These are phyloP conservation scores for Phytophthora hybrid DNA, from an alignment of 352 stramenopile genomes.

Conservation along the genomic window DNA sequence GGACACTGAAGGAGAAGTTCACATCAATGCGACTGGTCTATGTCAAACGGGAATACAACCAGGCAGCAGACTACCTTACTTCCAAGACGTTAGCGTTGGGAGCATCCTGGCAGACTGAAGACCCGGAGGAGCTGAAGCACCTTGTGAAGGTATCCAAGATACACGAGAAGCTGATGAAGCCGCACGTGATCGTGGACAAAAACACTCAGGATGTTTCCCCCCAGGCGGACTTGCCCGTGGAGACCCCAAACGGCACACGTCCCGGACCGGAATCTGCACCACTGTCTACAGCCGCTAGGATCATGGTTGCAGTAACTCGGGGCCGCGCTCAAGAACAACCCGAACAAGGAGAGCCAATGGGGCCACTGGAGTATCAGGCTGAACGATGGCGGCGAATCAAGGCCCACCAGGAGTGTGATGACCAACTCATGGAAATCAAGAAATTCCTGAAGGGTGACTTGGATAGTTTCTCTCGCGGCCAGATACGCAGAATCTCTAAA, in stretches of 20 bases:
- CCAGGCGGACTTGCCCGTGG: background rate
- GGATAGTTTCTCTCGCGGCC: background rate
- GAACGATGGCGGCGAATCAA: too few relatives aligned
- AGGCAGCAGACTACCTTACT: slow-evolving; percentile 10
- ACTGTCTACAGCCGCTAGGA: background rate
- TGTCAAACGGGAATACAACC: slow-evolving; percentile 14
- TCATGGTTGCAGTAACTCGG: background rate
- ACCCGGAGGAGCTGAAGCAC: background rate
- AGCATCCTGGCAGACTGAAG: background rate
- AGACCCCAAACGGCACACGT: background rate
- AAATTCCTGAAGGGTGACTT: slow-evolving; percentile 1
- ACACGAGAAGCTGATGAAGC: slow-evolving; percentile 9
- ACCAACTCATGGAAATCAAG: background rate
- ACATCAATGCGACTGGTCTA: too few relatives aligned
- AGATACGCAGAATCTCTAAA: background rate
- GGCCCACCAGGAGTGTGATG: background rate
- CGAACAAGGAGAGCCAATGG: background rate
- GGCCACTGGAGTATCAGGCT: too few relatives aligned
- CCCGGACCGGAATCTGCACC: background rate
- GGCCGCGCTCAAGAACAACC: background rate
- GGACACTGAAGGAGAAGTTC: too few relatives aligned
- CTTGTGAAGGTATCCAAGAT: slow-evolving; percentile 4
- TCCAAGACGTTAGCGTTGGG: background rate
- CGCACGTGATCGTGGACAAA: background rate
- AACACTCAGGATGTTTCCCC: background rate